These are phyloP conservation scores for Kurtzmaniella fragi DNA, from an alignment of 805 yeast species.

Conservation along the genomic window DNA sequence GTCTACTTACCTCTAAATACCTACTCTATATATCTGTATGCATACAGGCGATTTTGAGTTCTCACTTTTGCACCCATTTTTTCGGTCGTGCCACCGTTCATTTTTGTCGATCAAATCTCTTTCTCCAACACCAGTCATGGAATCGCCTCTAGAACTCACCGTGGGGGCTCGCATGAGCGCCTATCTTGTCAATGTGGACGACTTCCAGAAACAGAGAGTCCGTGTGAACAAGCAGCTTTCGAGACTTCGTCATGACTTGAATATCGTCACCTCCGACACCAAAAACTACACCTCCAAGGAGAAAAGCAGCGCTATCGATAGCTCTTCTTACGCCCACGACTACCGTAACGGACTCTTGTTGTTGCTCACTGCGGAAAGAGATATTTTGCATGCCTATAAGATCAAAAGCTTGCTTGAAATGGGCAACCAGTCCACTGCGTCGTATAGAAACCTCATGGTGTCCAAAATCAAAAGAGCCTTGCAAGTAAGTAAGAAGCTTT, in stretches of 20 bases:
- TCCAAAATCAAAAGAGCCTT: conserved; percentile 68
- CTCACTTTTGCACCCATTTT: too few species aligned
- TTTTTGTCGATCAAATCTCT: too few species aligned
- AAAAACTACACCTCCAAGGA: conserved; percentile 51
- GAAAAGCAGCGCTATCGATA: conserved; percentile 40
- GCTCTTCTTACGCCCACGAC: conserved; percentile 48
- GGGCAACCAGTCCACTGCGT: conserved; percentile 42
- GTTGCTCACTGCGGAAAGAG: conserved; percentile 74
- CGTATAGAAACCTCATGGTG: conserved; percentile 41
- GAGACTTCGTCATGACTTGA: conserved; percentile 59
- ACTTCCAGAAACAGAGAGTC: conserved; percentile 63
- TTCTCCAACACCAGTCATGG: not conserved
- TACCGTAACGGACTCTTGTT: conserved; percentile 51
- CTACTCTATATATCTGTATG: too few species aligned
- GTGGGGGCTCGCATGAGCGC: conserved; percentile 57
- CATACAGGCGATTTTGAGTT: too few species aligned
- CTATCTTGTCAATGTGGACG: conserved; percentile 61
- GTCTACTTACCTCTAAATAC: too few species aligned
- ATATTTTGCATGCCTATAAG: conserved; percentile 64
- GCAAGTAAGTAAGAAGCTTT: conserved; percentile 38
- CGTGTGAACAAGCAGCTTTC: conserved; percentile 56
- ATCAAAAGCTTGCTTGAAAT: conserved; percentile 51
- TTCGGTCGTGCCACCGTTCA: too few species aligned
- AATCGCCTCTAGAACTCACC: conserved; percentile 43
- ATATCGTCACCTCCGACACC: conserved; percentile 62